Evolutionary conservation across 306 rosid species (phyloP).

Genomic region (Notholithocarpus densiflorus): DNA sequence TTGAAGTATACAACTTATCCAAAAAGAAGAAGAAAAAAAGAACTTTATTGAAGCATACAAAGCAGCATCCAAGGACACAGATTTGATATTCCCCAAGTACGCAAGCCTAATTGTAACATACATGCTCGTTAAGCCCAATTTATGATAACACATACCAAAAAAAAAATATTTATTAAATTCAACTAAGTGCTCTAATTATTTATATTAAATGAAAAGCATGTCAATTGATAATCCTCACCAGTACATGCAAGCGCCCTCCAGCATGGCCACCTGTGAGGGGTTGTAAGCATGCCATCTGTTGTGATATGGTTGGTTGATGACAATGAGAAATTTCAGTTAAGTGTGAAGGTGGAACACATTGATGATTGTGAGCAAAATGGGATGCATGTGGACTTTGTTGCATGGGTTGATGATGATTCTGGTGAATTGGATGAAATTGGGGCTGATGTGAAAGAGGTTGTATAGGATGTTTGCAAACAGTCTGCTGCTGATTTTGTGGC

Average conservation of each 20-base stretch:
- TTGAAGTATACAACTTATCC: no score
- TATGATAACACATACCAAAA: constrained; percentile 14
- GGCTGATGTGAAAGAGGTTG: constrained; percentile 73
- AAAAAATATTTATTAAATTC: neutral
- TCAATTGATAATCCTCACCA: constrained; percentile 52
- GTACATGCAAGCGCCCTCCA: constrained; percentile 83
- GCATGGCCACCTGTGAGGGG: constrained; percentile 62
- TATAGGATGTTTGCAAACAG: constrained; percentile 64
- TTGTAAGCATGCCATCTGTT: constrained; percentile 77
- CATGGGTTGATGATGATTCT: constrained; percentile 64
- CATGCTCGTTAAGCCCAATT: no score
- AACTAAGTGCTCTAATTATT: constrained; percentile 6
- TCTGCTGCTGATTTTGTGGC: constrained; percentile 74
- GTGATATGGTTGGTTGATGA: constrained; percentile 81
- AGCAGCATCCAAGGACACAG: no score
- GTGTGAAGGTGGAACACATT: constrained; percentile 65
- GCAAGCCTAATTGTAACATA: no score
- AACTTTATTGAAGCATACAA: no score
- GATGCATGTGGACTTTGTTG: constrained; percentile 70
- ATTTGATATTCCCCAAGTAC: no score
- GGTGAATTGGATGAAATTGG: constrained; percentile 79
- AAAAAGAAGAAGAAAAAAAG: no score
- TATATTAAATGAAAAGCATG: neutral
- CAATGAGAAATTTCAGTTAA: constrained; percentile 71
- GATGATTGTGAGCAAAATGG: constrained; percentile 77